phyloP scores from a whole-genome alignment of 78 protist species.

The Dictyostelium purpureum region DNA sequence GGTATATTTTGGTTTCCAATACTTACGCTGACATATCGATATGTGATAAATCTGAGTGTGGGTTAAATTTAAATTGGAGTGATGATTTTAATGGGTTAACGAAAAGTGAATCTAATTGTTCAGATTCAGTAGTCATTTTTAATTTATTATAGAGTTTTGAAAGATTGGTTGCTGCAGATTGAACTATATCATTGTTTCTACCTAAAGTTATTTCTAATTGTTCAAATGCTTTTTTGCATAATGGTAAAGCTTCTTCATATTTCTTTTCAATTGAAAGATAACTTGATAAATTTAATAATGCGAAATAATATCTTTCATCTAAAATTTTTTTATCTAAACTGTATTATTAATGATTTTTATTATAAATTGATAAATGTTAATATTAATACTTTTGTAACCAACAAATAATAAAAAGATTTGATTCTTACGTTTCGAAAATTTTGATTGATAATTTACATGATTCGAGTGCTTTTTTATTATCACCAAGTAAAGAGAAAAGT shows the following conservation, averaged over 20 bases:
- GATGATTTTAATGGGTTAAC: background rate
- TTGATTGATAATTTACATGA: constrained; percentile 12
- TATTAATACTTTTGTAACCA: background rate
- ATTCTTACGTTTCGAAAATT: constrained; percentile 8
- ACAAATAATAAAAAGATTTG: background rate
- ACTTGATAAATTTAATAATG: constrained; percentile 49
- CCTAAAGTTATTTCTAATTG: constrained; percentile 21
- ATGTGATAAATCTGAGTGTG: constrained; percentile 24
- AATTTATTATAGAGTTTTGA: constrained; percentile 31
- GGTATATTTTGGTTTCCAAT: background rate
- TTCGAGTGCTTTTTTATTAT: constrained; percentile 3
- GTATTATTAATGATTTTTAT: background rate
- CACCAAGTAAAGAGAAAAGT: constrained; percentile 1
- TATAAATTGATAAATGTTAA: background rate
- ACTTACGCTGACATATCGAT: constrained; percentile 25
- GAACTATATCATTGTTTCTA: constrained; percentile 27
- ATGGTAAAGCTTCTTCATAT: constrained; percentile 43
- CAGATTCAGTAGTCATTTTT: constrained; percentile 2
- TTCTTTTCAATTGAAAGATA: constrained; percentile 5
- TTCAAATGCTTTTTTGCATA: constrained; percentile 10
- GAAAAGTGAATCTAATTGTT: constrained; percentile 6
- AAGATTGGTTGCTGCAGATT: constrained; percentile 48
- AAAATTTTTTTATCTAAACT: background rate
- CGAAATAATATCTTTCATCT: constrained; percentile 57
- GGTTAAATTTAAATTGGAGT: background rate